Evolutionary conservation across 768 basidiomycete genomes (phyloP), one percentile per base, ranked within the genome.

Genomic region (Calocybe gangraenosa): DNA sequence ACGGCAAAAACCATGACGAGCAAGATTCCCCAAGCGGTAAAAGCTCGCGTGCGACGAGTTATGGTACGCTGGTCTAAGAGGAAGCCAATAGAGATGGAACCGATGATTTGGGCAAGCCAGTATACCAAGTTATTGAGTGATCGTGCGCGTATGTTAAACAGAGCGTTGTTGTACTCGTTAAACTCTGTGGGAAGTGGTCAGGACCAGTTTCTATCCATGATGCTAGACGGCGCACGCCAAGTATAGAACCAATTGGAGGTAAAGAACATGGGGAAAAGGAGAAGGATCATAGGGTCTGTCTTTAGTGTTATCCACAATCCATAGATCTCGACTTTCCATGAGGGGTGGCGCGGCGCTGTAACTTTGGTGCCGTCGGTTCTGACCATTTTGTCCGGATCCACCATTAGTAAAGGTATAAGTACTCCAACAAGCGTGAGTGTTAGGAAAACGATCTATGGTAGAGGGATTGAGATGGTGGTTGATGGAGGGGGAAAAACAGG

Each of bases 241-340:
- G 87, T 83, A 58, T 89, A 89, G 65, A 89, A 89, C 77, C 84
- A 90, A 61, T 90, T 90, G 33, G 82, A 84, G 7, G 84, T 79
- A 44, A 89, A 79, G 64, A 91, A 90, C 82, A 91, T 86, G 10
- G 89, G 90, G 69, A 92, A 87, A 15, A 91, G 73, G 3, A 88
- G 65, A 13, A 90, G 48, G 54, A 92, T 79, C 65, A 73, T 69
- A 0, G 85, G 86, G 56, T 92, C 89, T 10, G 76, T 82, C 45
- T 67, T 74, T 35, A 92, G 67, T 2, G 84, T 77, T 37, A 83
- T 53, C 65, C 75, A 88, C 17, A 92, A 74, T 9, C 82, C 82
- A 49, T 73, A 71, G 42, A 92, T 66, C 60, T 92, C 89, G 15
- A 74, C 71, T 57, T 77, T 86, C 87, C 88, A 91, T 2, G 84